Percentiles rank a stretch among this genome's conserved stretches.
phyloP scores from a whole-genome alignment of 148 eudicot species.

The Bassia scoparia region DNA sequence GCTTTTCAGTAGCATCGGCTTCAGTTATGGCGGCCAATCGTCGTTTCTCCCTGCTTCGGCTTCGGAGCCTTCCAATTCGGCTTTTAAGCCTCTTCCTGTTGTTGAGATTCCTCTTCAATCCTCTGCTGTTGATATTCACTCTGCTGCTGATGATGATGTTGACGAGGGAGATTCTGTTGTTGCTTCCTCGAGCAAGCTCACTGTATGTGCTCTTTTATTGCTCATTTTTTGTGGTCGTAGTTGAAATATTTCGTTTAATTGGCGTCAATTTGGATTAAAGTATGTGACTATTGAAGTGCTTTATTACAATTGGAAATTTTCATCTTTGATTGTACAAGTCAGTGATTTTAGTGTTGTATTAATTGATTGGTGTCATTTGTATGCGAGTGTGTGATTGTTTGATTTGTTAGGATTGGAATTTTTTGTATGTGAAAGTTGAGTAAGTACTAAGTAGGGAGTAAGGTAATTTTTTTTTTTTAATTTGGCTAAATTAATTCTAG shows the following conservation, averaged over 20 bases:
- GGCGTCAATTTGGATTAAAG: background rate
- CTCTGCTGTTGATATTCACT: constrained; percentile 25
- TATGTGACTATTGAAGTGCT: no score
- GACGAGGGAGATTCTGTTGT: constrained; percentile 6
- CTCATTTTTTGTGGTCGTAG: background rate
- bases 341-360: no score
- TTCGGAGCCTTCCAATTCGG: background rate
- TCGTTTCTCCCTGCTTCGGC: constrained; percentile 42
- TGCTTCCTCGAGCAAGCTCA: constrained; percentile 43
- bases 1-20: constrained; percentile 54
- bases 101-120: constrained; percentile 58
- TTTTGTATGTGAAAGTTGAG: no score
- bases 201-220: constrained; percentile 35
- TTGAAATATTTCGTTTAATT: background rate
- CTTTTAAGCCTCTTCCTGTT: constrained; percentile 79
- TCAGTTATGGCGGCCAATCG: constrained; percentile 26
- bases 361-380: background rate
- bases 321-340: no score
- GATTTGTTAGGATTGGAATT: no score
- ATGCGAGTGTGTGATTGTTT: background rate
- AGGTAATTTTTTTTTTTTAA: no score
- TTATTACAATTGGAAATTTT: no score
- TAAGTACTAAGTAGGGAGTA: no score
- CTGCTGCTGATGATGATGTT: constrained; percentile 4
- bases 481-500: background rate